These are phyloP conservation scores for Hortaea werneckii DNA, from an alignment of 2,329 filamentous ascomycete species.

Conservation along the genomic window DNA sequence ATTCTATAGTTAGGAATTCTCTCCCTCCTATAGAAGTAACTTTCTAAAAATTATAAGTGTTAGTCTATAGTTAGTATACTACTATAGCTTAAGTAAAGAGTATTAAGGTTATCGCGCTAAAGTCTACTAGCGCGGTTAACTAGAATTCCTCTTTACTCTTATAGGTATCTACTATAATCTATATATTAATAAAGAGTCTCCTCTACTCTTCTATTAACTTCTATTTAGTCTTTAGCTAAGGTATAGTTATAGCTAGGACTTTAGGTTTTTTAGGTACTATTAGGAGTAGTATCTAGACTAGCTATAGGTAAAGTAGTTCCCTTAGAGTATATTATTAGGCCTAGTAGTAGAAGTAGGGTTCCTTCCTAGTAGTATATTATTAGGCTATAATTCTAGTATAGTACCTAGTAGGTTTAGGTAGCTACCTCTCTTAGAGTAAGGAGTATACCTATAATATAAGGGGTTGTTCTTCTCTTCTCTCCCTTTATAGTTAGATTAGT, in stretches of 20 bases:
- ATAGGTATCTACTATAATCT: not conserved
- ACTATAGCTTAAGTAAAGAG: no score
- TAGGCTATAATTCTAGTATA: no score
- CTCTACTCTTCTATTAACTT: not conserved
- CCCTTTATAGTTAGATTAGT: no score
- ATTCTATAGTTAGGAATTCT: not conserved
- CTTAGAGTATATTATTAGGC: not conserved
- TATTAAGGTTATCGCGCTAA: no score
- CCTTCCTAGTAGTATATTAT: no score
- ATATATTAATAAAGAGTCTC: not conserved
- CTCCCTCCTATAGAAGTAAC: not conserved
- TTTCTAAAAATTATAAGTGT: not conserved
- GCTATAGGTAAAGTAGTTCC: not conserved
- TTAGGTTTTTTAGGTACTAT: not conserved
- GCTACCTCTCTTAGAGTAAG: no score
- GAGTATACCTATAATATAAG: no score
- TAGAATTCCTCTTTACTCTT: not conserved
- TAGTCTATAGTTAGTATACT: no score
- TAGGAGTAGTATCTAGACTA: not conserved
- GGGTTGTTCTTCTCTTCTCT: no score
- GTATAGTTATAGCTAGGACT: not conserved
- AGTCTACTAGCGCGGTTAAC: no score
- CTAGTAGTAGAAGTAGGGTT: no score
- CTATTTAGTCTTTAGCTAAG: not conserved
- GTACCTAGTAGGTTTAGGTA: no score